Evolutionary conservation across 495 filamentous ascomycete genomes (phyloP).

Genomic region (Jackrogersella multiformis): DNA sequence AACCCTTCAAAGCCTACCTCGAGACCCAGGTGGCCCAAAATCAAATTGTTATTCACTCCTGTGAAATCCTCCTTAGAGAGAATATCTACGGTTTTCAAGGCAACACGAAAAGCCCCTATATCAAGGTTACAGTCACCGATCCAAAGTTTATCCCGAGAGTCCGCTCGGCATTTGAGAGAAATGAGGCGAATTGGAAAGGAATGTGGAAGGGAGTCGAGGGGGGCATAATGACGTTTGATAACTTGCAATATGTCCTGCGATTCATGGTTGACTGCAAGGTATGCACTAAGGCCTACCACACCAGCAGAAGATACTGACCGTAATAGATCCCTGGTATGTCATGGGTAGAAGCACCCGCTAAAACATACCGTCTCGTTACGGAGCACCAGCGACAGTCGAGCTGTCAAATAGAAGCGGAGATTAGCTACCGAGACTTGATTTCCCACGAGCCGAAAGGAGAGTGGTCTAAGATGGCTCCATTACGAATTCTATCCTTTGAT

Average conservation of each 20-base stretch:
- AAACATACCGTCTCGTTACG: constrained; percentile 73
- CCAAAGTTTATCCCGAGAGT: constrained; percentile 80
- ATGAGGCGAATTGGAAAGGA: constrained; percentile 86
- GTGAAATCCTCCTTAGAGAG: constrained; percentile 81
- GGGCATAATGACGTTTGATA: constrained; percentile 87
- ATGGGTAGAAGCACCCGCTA: constrained; percentile 88
- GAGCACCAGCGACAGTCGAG: constrained; percentile 75
- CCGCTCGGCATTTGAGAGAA: constrained; percentile 74
- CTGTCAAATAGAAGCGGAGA: constrained; percentile 91
- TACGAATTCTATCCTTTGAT: constrained; percentile 94
- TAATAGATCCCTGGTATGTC: constrained; percentile 87
- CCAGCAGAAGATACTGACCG: constrained; percentile 24
- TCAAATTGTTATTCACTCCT: constrained; percentile 67
- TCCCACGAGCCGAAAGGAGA: constrained; percentile 91
- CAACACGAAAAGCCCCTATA: constrained; percentile 87
- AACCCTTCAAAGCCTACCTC: constrained; percentile 76
- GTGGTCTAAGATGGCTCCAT: constrained; percentile 98
- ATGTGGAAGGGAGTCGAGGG: constrained; percentile 80
- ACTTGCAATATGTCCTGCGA: constrained; percentile 89
- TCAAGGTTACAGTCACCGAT: constrained; percentile 92
- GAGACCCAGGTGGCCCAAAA: constrained; percentile 75
- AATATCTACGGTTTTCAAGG: constrained; percentile 94
- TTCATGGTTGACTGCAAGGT: constrained; percentile 97
- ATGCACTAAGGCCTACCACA: constrained; percentile 20
- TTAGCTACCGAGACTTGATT: constrained; percentile 83